These are phyloP conservation scores for Hypholoma fasciculare DNA, from an alignment of 768 basidiomycete genomes.

Conservation along the genomic window DNA sequence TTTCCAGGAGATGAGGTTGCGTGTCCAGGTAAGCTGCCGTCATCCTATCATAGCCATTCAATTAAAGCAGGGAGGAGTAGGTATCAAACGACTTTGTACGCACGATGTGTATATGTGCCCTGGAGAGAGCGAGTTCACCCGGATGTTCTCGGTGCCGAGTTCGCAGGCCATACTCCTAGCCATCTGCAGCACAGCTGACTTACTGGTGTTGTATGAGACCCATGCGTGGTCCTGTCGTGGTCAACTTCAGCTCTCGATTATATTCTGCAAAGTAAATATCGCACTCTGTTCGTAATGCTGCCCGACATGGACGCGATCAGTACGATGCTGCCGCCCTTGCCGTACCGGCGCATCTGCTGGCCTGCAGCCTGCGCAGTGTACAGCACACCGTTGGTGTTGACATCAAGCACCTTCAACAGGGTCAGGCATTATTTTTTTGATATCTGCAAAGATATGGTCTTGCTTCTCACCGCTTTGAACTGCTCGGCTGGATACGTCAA, in stretches of 20 bases:
- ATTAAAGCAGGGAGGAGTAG: not conserved
- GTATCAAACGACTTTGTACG: constrained; percentile 9
- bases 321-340: constrained; percentile 58
- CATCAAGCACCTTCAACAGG: constrained; percentile 53
- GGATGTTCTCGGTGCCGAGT: constrained; percentile 61
- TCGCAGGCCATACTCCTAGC: constrained; percentile 82
- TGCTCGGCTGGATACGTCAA: constrained; percentile 64
- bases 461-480: constrained; percentile 55
- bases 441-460: not conserved
- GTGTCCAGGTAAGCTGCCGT: constrained; percentile 70
- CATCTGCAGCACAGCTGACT: constrained; percentile 80
- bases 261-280: not conserved
- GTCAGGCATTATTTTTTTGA: not conserved
- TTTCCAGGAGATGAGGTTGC: constrained; percentile 59
- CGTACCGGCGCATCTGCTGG: constrained; percentile 58
- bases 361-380: constrained; percentile 68
- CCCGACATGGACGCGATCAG: constrained; percentile 71
- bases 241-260: not conserved
- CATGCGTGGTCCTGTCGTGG: constrained; percentile 63
- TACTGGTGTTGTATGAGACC: constrained; percentile 78
- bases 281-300: constrained; percentile 69
- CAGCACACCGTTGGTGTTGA: constrained; percentile 67
- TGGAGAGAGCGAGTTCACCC: constrained; percentile 77
- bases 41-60: constrained; percentile 46
- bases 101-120: constrained; percentile 75